Evolutionary conservation across 2,329 filamentous ascomycete genomes (phyloP).

Genomic region (Cytospora chrysosperma): DNA sequence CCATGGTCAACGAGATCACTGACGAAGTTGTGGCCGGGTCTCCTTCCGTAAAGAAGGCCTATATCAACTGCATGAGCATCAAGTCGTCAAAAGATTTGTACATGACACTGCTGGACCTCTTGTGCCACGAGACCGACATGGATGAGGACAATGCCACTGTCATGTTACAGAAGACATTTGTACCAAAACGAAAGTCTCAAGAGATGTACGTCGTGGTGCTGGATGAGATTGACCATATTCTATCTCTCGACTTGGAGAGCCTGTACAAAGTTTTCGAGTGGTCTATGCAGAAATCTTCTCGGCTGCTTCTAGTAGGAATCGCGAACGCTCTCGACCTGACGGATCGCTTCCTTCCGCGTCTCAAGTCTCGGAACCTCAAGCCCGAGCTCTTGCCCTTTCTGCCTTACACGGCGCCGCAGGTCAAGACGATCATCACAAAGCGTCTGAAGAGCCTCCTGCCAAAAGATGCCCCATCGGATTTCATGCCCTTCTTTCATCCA

Average conservation of each 20-base stretch:
- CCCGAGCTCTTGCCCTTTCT: conserved; percentile 88
- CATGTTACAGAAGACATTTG: conserved; percentile 69
- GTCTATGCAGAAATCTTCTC: conserved; percentile 80
- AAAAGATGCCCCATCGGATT: conserved; percentile 51
- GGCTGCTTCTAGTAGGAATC: conserved; percentile 83
- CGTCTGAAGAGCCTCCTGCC: conserved; percentile 76
- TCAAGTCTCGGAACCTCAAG: conserved; percentile 90
- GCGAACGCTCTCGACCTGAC: conserved; percentile 95
- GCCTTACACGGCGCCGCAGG: conserved; percentile 84
- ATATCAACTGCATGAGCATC: conserved; percentile 97
- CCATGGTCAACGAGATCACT: conserved; percentile 81
- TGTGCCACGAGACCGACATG: conserved; percentile 57
- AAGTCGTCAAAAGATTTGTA: conserved; percentile 87
- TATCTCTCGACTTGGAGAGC: conserved; percentile 84
- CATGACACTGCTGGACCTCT: conserved; percentile 70
- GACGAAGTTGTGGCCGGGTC: conserved; percentile 52
- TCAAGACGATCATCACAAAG: conserved; percentile 81
- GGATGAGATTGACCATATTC: conserved; percentile 92
- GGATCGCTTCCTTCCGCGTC: conserved; percentile 86
- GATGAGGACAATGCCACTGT: conserved; percentile 66
- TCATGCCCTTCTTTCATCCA: conserved; percentile 87
- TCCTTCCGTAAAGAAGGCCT: conserved; percentile 62
- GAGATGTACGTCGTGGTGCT: conserved; percentile 78
- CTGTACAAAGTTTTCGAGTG: conserved; percentile 96
- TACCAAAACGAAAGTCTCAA: conserved; percentile 55